Base-by-base conservation (phyloP, 805 yeast genomes). In the Hanseniaspora clermontiae region DNA sequence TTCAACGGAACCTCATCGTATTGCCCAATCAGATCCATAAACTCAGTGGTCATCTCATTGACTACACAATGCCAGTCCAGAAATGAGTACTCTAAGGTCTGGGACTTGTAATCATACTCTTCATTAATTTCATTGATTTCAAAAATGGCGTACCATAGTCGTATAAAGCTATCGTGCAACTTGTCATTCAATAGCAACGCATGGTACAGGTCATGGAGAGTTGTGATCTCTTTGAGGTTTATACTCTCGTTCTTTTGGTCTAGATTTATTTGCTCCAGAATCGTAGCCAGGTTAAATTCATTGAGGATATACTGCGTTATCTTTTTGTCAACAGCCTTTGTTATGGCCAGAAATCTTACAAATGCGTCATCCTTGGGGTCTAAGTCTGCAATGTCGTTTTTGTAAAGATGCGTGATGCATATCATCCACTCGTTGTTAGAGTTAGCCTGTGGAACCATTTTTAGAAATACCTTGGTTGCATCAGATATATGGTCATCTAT, bases 11-110 rank as follows among this genome's bases (percentile, higher is more conserved):
- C 15, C 7, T 29, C 29, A 19, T 46, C 49, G 17, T 46, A 46
- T 31, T 27, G 31, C 24, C 37, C 37, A 38, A 46, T 46, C 27
- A 46, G n/a, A 5, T 46, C 49, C 49, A 46, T 46, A 29, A 46
- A 46, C n/a, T 46, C 49, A 31, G 11, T 17, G n/a, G 39, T 46
- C 49, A 46, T 46, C 17, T 46, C 49, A 32, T 46, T 46, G 24
- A 46, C 19, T 11, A 46, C 49, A 32, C 49, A 46, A 5, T 46
- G 49, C 49, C 49, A 46, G n/a, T 46, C 49, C n/a, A 46, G 12
- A 9, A 46, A 46, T 2, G 49, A 46, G 24, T 46, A 46, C 11
- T 32, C 38, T 27, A 46, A n/a, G 7, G 49, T 46, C 27, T 32
- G n/a, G 17, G 37, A 3, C 32, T 32, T 32, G 9, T 46, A 46